A percentile compares a stretch with the other conserved stretches of the same genome.
Conservation (phyloP, 2,329 filamentous ascomycete genomes). For the Aureobasidium sp. region DNA sequence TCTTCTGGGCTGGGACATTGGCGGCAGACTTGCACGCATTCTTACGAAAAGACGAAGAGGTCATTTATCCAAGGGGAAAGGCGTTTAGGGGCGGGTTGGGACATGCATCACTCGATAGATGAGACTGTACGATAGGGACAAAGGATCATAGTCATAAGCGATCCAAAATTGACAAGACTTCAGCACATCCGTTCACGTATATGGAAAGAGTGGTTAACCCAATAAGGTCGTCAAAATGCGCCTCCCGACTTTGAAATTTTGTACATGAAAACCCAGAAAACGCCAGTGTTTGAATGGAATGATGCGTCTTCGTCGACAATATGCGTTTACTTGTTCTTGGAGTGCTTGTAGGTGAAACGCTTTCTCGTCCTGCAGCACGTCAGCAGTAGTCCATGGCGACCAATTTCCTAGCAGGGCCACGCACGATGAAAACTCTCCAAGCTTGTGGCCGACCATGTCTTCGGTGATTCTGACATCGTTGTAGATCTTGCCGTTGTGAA, state of each 20-base stretch:
- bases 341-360: slow-evolving; percentile 59
- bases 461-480: slow-evolving; percentile 77
- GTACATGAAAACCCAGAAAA: not conserved
- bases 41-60: slow-evolving; percentile 6
- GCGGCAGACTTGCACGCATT: not conserved
- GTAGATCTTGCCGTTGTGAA: slow-evolving; percentile 88
- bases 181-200: not conserved
- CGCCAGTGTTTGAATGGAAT: not conserved
- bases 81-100: not conserved
- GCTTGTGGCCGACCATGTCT: slow-evolving; percentile 92
- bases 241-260: not conserved
- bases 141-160: not conserved
- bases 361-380: slow-evolving; percentile 51
- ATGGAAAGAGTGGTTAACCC: not conserved
- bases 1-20: not conserved
- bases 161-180: not conserved
- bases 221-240: not conserved
- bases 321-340: slow-evolving; percentile 54
- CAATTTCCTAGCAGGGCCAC: slow-evolving; percentile 30
- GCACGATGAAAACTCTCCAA: slow-evolving; percentile 85
- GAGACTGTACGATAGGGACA: not conserved
- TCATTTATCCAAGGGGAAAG: not conserved
- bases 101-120: slow-evolving; percentile 7
- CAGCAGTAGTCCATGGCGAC: not conserved
- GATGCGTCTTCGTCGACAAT: not conserved